Evolutionary conservation across 2,329 filamentous ascomycete species (phyloP), one percentile per base, ranked within the genome.

Genomic region (Pochonia chlamydosporia): DNA sequence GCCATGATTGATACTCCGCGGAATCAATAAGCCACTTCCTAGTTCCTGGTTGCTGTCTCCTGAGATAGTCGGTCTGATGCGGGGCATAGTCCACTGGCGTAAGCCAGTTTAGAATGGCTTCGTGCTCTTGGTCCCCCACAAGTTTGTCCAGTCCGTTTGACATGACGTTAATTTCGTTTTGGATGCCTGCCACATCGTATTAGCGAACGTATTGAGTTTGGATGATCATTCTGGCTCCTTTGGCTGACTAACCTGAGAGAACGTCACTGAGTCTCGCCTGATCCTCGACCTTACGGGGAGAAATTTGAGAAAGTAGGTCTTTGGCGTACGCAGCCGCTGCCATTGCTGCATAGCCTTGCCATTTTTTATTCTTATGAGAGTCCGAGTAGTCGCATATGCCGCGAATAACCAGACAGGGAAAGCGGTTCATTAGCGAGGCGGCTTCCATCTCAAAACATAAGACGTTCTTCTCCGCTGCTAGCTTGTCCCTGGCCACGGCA

Each of bases 311-410:
- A 2, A 62, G 26, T 7, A 62, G 51, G 14, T 62, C 54, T 42
- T 54, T 62, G 1, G 58, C 54, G 44, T 59, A 65, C n/a, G 54
- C 60, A 3, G 62, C 62, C 6, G 62, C 60, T 21, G 51, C 49
- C 42, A 60, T 56, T 4, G 62, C 55, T 3, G 61, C 55, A 53
- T 59, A 64, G 7, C 53, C 49, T 37, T 64, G 61, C 62, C 59
- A 65, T 1, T 43, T 26, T 6, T 62, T 55, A 23, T 60, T 60
- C 42, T 63, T 65, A 33, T 63, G 59, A 1, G 57, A 56, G 41
- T 67, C 64, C 0, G 63, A 55, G 28, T 67, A 68, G 51, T 68
- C 63, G 47, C 59, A 66, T 40, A 68, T 63, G 1, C 64, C 64
- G 5, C 62, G 55, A 39, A 67, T 57, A 6, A 64, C 60, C 3